Evolutionary conservation across 2,329 filamentous ascomycete species (phyloP), one percentile per base, ranked within the genome.

Genomic region (Neobulgaria alba): DNA sequence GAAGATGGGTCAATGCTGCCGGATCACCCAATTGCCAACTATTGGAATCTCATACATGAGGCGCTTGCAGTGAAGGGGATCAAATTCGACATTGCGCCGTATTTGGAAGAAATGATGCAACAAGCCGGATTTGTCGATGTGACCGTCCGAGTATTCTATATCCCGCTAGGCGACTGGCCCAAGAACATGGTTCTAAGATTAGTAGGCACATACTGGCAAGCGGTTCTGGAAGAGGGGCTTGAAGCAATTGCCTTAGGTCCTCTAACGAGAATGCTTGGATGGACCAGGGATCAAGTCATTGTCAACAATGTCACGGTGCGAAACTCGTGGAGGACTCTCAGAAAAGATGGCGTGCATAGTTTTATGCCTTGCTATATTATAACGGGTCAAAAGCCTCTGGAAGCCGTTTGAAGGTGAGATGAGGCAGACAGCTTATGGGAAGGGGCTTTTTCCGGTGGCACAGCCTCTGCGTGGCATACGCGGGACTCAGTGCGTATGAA

Each of bases 301-400:
- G 46, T 68, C 10, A 69, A 69, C 45, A 62, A 74, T 12, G 58
- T 69, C 10, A 60, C 67, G 14, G 68, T 73, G 12, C 60, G 68
- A 46, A 68, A 61, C 45, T 68, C 66, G n/a, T 72, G 70, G 47
- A 59, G 61, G 47, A 67, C 70, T 10, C 12, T 26, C 7, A 26
- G 12, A 12, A 26, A 12, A 12, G 31, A 14, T 14, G 43, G 31
- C 33, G 41, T 59, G 58, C 49, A 64, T 68, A 50, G 61, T 66
- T 74, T 72, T 47, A 76, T 77, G 72, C 72, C 71, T 7, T 61
- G 75, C 48, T 67, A 73, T 52, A 64, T 75, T 38, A 61, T 74
- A 10, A 75, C 71, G 49, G 72, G 66, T 12, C 73, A 76, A 56
- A 75, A 68, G 54, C 69, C 72, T 12, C 12, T 26, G 7, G 23